These are phyloP conservation scores for Globisporangium lucens DNA, from an alignment of 352 stramenopile species.

Conservation along the genomic window DNA sequence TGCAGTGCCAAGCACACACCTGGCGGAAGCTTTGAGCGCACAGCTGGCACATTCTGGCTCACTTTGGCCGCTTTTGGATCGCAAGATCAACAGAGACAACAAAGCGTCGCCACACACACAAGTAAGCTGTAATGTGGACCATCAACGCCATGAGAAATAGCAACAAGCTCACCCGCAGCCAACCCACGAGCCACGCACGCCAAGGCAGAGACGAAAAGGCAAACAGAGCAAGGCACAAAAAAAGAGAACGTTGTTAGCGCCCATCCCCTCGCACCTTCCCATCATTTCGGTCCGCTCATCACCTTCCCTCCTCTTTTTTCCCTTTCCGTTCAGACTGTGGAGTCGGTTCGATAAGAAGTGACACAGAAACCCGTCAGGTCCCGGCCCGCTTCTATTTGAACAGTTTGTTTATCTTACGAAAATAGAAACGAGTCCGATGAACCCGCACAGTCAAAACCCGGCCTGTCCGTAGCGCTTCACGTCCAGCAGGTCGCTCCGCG, in stretches of 20 bases:
- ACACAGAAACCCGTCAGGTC: not conserved
- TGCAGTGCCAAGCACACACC: not conserved
- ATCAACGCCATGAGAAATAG: not conserved
- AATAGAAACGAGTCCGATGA: not conserved
- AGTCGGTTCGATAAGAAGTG: slow-evolving; percentile 7
- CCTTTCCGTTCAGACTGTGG: slow-evolving; percentile 9
- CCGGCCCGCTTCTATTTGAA: not conserved
- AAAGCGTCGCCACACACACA: not conserved
- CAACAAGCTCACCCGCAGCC: not conserved
- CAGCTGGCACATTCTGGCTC: not conserved
- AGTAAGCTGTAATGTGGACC: not conserved
- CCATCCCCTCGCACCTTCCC: not conserved
- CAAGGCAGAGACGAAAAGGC: slow-evolving; percentile 3
- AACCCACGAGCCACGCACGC: not conserved
- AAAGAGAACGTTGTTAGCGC: not conserved
- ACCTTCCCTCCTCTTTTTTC: not conserved
- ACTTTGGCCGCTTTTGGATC: not conserved
- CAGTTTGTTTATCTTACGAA: not conserved
- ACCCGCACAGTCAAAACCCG: not conserved
- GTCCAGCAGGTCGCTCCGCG: not conserved
- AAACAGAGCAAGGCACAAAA: not conserved
- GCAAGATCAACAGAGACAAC: not conserved
- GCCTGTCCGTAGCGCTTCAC: not conserved
- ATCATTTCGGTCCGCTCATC: slow-evolving; percentile 10
- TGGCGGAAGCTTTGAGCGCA: not conserved